Evolutionary conservation across 306 rosid genomes (phyloP).

Genomic region (Oxytropis ochrocephala): DNA sequence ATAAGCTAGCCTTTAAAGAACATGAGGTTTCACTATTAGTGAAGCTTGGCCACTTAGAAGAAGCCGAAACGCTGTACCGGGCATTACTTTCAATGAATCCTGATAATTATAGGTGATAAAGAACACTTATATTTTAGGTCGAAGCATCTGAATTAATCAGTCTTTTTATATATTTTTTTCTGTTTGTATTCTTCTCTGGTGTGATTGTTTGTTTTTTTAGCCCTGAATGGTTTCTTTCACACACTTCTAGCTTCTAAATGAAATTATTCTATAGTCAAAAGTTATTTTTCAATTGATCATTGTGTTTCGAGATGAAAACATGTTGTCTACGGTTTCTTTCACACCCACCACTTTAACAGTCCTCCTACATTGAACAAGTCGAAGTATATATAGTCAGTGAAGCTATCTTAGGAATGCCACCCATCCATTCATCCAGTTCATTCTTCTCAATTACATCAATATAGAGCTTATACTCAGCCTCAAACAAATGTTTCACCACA

Average conservation of each 20-base stretch:
- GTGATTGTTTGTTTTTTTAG: not conserved
- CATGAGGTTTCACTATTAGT: slow-evolving; percentile 85
- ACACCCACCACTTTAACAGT: slow-evolving; percentile 44
- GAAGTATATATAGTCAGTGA: slow-evolving; percentile 81
- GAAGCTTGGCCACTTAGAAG: slow-evolving; percentile 74
- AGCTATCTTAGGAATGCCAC: slow-evolving; percentile 81
- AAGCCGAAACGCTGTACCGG: slow-evolving; percentile 61
- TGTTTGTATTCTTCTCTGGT: not conserved
- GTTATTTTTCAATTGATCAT: not conserved
- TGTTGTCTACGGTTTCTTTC: no score
- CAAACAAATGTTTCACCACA: slow-evolving; percentile 93
- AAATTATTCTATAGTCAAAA: not conserved
- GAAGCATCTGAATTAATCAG: slow-evolving; percentile 3
- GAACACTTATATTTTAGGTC: not conserved
- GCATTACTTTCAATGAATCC: slow-evolving; percentile 82
- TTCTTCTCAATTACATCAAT: slow-evolving; percentile 86
- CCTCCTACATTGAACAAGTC: slow-evolving; percentile 86
- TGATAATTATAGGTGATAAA: slow-evolving; percentile 79
- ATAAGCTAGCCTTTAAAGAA: slow-evolving; percentile 72
- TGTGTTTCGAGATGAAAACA: not conserved
- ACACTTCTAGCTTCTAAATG: not conserved
- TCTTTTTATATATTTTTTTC: not conserved
- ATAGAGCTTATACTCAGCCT: slow-evolving; percentile 83
- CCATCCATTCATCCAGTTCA: slow-evolving; percentile 82
- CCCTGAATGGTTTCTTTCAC: not conserved